phyloP scores from a whole-genome alignment of 805 yeast species.

The Barnettozyma pratensis region DNA sequence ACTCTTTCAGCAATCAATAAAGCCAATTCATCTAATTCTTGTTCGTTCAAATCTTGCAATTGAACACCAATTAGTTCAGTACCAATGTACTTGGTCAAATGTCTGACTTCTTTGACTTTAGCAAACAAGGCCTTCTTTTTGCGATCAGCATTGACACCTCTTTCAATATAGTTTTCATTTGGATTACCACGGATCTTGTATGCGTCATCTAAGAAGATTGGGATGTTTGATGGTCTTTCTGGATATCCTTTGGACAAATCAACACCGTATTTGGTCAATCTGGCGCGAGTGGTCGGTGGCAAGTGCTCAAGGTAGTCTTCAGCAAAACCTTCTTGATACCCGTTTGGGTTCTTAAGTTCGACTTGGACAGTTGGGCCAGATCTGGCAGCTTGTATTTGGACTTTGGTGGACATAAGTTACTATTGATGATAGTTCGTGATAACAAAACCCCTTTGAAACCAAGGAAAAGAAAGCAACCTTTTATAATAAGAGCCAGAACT shows the following conservation, averaged over 20 bases:
- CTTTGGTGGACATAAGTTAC: neutral
- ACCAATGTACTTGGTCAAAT: slow-evolving; percentile 42
- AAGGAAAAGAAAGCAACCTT: no score
- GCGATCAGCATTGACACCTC: slow-evolving; percentile 35
- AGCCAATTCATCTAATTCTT: slow-evolving; percentile 44
- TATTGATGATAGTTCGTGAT: neutral
- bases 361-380: slow-evolving; percentile 4
- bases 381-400: neutral
- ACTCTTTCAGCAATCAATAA: slow-evolving; percentile 42
- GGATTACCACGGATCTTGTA: slow-evolving; percentile 28
- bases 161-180: slow-evolving; percentile 30
- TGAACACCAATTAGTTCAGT: slow-evolving; percentile 45
- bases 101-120: slow-evolving; percentile 35
- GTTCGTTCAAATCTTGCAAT: slow-evolving; percentile 34
- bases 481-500: no score
- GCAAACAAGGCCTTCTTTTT: slow-evolving; percentile 37
- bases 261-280: slow-evolving; percentile 30
- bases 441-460: no score
- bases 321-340: slow-evolving; percentile 7
- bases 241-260: slow-evolving; percentile 38
- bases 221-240: slow-evolving; percentile 31
- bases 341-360: slow-evolving; percentile 9
- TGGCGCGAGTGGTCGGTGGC: slow-evolving; percentile 24
- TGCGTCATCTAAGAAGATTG: slow-evolving; percentile 38
- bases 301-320: slow-evolving; percentile 6